Conservation (phyloP, 2,329 filamentous ascomycete species). For the Colletotrichum lupini region DNA sequence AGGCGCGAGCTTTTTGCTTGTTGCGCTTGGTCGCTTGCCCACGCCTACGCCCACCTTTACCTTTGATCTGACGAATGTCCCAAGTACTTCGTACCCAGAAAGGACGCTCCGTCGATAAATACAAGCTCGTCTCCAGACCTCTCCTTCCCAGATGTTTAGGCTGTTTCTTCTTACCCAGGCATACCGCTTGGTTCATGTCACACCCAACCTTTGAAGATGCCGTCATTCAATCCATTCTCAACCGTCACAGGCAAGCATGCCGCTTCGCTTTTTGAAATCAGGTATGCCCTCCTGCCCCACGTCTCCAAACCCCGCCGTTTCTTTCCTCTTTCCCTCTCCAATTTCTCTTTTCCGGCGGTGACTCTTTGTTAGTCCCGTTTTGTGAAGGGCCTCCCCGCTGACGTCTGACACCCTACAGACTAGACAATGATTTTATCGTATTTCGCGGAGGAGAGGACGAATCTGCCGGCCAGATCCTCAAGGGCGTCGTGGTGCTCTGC, state of each 20-base stretch:
- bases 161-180: constrained; percentile 35
- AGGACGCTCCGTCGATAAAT: constrained; percentile 30
- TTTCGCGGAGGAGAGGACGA: constrained; percentile 81
- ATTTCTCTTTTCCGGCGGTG: neutral
- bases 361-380: neutral
- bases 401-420: constrained; percentile 55
- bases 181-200: constrained; percentile 67
- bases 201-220: constrained; percentile 62
- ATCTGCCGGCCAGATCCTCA: constrained; percentile 79
- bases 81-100: constrained; percentile 25
- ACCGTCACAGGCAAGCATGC: constrained; percentile 62
- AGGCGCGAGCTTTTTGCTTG: constrained; percentile 25
- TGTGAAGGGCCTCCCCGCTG: constrained; percentile 30
- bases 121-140: constrained; percentile 33
- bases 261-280: constrained; percentile 68
- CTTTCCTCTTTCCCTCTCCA: neutral
- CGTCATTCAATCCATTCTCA: constrained; percentile 66
- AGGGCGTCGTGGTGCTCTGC: constrained; percentile 79
- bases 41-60: neutral
- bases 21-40: constrained; percentile 26
- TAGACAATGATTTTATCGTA: constrained; percentile 83
- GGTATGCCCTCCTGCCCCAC: constrained; percentile 51
- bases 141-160: constrained; percentile 21
- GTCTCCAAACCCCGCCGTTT: constrained; percentile 11
- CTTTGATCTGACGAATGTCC: constrained; percentile 23